Base-by-base conservation (phyloP, 768 basidiomycete genomes). In the Suillus paluster region DNA sequence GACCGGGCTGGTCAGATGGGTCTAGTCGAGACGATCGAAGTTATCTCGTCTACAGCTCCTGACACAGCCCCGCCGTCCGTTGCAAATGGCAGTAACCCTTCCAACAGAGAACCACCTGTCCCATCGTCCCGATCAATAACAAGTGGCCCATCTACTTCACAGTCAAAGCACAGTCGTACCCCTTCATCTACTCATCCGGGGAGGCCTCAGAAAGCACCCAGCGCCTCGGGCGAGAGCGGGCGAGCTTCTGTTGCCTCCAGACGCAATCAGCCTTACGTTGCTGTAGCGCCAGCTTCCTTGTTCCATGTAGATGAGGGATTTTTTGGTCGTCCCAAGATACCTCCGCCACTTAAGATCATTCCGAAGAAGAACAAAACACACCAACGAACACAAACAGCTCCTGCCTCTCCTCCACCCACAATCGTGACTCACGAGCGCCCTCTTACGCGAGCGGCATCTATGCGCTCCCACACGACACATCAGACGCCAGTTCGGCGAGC, bases 241-340 rank as follows among this genome's bases (percentile, higher is more conserved):
- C 25, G 14, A 9, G 4, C 4, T 11, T 53, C 60, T 14, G 5
- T 11, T 15, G 10, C 0, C 21, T n/a, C 57, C 7, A 44, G 2
- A 15, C 10, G 48, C 21, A 33, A n/a, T 14, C 14, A 36, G 27
- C 4, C 4, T 4, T 21, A 9, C 2, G 42, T 15, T 4, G 0
- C 1, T 7, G 7, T 6, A 17, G 53, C 36, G 5, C 56, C 44
- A 4, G 8, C 5, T 12, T 59, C 70, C n/a, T 11, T 59, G 7
- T 71, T 71, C 59, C 58, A 60, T n/a, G 23, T 63, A 12, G 5
- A 62, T 19, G 72, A 72, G 36, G 27, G 67, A 0, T 73, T 38
- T 36, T 62, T 75, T 49, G 66, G 71, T 14, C 69, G 62, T 5
- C 62, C 70, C 30, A 70, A 66, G 34, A 59, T 67, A 21, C 63